Percentiles rank a stretch among this genome's conserved stretches.
These are phyloP conservation scores for Candida loeiensis DNA, from an alignment of 805 yeast species.

Conservation along the genomic window DNA sequence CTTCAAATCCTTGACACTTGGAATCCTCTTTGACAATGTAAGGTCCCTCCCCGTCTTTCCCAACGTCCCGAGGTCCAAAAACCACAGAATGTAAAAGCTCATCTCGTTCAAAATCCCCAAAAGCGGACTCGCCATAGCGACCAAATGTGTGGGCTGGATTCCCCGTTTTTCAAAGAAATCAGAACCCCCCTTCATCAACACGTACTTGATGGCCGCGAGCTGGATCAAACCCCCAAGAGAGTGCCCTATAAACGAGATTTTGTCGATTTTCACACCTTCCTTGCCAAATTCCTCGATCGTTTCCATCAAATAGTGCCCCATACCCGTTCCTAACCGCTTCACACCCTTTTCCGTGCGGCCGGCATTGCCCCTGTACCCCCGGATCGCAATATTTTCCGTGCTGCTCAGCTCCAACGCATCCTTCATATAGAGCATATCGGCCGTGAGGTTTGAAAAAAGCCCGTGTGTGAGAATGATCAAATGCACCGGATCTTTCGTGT, in stretches of 20 bases:
- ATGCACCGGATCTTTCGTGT: constrained; percentile 32
- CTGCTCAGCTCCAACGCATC: constrained; percentile 28
- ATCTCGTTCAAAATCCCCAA: constrained; percentile 41
- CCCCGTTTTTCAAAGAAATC: constrained; percentile 26
- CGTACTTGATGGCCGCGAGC: constrained; percentile 37
- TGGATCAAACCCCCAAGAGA: constrained; percentile 44
- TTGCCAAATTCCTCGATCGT: constrained; percentile 21
- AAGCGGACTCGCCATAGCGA: constrained; percentile 42
- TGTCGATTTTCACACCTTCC: constrained; percentile 17
- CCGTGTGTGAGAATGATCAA: constrained; percentile 44
- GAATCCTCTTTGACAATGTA: constrained; percentile 34
- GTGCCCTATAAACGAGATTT: constrained; percentile 42
- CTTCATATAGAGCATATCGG: constrained; percentile 42
- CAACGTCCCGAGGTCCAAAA: constrained; percentile 41
- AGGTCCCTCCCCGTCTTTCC: constrained; percentile 46
- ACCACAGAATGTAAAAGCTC: constrained; percentile 38
- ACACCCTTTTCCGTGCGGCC: constrained; percentile 42
- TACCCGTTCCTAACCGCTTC: constrained; percentile 31
- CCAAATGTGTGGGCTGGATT: constrained; percentile 31
- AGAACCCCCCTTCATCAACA: constrained; percentile 28
- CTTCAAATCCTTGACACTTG: constrained; percentile 20
- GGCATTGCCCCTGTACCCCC: constrained; percentile 39
- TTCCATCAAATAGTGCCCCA: constrained; percentile 27
- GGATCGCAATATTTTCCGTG: constrained; percentile 33
- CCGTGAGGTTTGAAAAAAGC: constrained; percentile 40